Base-by-base conservation (phyloP, 805 yeast species). In the Nakazawaea wyomingensis region DNA sequence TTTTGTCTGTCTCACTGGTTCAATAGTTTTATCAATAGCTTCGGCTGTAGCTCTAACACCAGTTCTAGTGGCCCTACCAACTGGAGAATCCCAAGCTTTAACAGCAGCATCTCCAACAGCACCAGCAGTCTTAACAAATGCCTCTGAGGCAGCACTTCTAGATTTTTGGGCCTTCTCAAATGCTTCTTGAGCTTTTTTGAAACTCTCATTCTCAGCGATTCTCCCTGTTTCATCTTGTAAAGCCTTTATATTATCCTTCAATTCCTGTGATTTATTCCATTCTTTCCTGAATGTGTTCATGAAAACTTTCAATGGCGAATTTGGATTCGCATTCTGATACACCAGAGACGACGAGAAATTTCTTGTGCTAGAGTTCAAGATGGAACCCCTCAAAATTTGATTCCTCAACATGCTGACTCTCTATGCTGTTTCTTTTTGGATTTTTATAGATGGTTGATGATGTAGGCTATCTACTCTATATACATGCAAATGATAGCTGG, bases 1-100 rank as follows among this genome's bases (percentile, higher is more conserved):
- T 62, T 83, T 78, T 1, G 99, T 91, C 45, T 91, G 69, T 62
- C 97, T 80, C 39, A 93, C 93, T 9, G 99, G 99, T 55, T 90
- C 97, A 27, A 85, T 88, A 45, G 75, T 78, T 62, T 85, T 87
- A 55, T 87, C 93, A n/a, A 91, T 82, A 11, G 74, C 80, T 43
- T 86, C 87, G 2, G 95, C 96, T 3, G 96, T 80, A 41, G 76
- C 74, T 46, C 73, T 75, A n/a, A 88, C 91, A 0, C 89, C 88
- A 34, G 78, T 72, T 56, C 98, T 76, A n/a, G 96, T 90, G 38
- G 82, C 84, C 60, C 82, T 80, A 48, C 96, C 93, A 34, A 91
- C 85, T 19, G 93, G 86, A 1, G 96, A 88, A 48, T 93, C 96
- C 99, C 99, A 93, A 1, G 97, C 96, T 47, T 82, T 83, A 31